phyloP scores from a whole-genome alignment of 2,329 filamentous ascomycete genomes.

The Stachybotrys chlorohalonatus region DNA sequence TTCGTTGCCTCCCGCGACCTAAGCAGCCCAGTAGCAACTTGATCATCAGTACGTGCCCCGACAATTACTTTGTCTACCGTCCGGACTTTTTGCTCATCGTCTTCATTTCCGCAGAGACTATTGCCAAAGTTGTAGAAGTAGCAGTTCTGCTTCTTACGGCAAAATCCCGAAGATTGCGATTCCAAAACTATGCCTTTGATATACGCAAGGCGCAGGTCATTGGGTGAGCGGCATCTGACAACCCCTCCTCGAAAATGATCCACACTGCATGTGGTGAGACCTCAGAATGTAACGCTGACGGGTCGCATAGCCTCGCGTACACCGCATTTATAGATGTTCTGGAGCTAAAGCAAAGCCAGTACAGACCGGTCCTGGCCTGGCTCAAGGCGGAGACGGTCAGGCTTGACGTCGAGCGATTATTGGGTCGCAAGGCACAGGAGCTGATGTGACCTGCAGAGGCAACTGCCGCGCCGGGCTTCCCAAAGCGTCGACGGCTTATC shows the following conservation, averaged over 20 bases:
- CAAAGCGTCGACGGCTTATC: too few relatives aligned
- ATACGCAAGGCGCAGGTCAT: constrained; percentile 50
- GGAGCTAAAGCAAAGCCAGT: constrained; percentile 60
- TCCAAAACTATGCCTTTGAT: constrained; percentile 46
- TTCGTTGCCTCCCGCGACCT: constrained; percentile 44
- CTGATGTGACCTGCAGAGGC: too few relatives aligned
- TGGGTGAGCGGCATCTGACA: constrained; percentile 39
- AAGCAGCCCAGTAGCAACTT: constrained; percentile 50
- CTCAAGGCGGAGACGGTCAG: constrained; percentile 36
- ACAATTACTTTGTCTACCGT: background rate
- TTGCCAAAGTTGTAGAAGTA: constrained; percentile 56
- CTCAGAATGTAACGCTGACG: background rate
- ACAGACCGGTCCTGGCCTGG: constrained; percentile 58
- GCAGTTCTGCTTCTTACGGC: constrained; percentile 56
- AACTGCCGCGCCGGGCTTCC: too few relatives aligned
- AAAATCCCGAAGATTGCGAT: constrained; percentile 31
- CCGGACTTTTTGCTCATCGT: background rate
- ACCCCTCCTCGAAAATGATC: background rate
- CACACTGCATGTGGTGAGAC: background rate
- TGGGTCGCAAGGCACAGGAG: too few relatives aligned
- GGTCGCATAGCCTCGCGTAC: constrained; percentile 50
- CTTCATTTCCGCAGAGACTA: constrained; percentile 38
- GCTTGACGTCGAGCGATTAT: background rate
- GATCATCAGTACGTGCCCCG: constrained; percentile 48
- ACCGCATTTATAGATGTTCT: constrained; percentile 64